phyloP scores from a whole-genome alignment of 805 yeast species.

The Candida tallmaniae region DNA sequence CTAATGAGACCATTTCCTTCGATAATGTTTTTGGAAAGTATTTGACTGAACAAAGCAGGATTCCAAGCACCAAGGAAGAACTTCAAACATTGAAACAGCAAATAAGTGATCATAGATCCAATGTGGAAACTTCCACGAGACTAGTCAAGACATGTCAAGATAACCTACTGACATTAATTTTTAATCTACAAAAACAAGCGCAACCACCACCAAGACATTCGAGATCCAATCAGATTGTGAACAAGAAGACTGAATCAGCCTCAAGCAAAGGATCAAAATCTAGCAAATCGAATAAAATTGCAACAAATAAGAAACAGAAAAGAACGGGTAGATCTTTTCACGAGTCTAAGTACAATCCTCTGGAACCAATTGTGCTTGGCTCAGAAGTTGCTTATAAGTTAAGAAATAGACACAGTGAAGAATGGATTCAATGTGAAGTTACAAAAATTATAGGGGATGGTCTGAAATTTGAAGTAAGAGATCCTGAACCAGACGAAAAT shows the following conservation, averaged over 20 bases:
- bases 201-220: slow-evolving; percentile 4
- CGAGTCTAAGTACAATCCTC: slow-evolving; percentile 55
- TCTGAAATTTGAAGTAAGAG: slow-evolving; percentile 78
- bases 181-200: slow-evolving; percentile 17
- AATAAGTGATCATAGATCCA: slow-evolving; percentile 50
- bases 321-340: slow-evolving; percentile 43
- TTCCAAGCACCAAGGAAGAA: slow-evolving; percentile 33
- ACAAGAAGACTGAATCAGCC: neutral
- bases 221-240: slow-evolving; percentile 2
- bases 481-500: slow-evolving; percentile 95
- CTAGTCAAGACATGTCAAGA: slow-evolving; percentile 35
- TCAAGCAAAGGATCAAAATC: slow-evolving; percentile 5
- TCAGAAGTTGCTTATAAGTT: slow-evolving; percentile 87
- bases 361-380: slow-evolving; percentile 56
- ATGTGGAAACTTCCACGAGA: slow-evolving; percentile 47
- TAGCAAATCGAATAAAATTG: neutral
- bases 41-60: slow-evolving; percentile 13
- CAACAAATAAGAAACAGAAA: slow-evolving; percentile 6
- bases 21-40: slow-evolving; percentile 30
- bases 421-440: slow-evolving; percentile 96
- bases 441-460: slow-evolving; percentile 74
- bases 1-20: slow-evolving; percentile 51
- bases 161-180: slow-evolving; percentile 46
- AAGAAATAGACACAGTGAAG: slow-evolving; percentile 67
- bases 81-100: slow-evolving; percentile 36